Evolutionary conservation across 2,329 filamentous ascomycete species (phyloP).

Genomic region (Helotiales sp.): DNA sequence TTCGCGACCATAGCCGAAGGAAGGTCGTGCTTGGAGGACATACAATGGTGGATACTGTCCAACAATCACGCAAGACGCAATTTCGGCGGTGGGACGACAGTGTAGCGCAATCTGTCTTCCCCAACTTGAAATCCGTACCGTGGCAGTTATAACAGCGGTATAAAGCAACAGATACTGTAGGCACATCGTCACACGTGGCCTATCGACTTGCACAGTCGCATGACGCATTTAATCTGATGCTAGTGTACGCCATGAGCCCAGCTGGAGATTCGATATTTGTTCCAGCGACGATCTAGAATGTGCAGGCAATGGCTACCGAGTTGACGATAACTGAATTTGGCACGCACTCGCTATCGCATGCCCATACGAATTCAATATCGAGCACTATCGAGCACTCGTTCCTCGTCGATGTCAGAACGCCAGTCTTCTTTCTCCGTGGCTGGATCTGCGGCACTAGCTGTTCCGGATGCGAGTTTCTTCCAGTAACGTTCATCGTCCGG

Average conservation of each 20-base stretch:
- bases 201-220: conserved; percentile 33
- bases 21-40: conserved; percentile 26
- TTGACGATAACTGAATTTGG: conserved; percentile 17
- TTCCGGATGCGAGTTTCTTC: not conserved
- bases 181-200: conserved; percentile 15
- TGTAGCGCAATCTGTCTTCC: not conserved
- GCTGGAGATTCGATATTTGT: conserved; percentile 28
- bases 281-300: conserved; percentile 29
- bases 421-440: not conserved
- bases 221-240: conserved; percentile 32
- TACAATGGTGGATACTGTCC: conserved; percentile 18
- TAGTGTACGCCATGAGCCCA: conserved; percentile 30
- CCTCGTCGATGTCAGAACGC: conserved; percentile 12
- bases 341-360: not conserved
- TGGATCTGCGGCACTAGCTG: not conserved
- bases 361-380: conserved; percentile 16
- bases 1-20: conserved; percentile 24
- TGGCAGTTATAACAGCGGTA: conserved; percentile 24
- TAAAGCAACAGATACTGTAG: conserved; percentile 8
- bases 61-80: not conserved
- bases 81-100: conserved; percentile 6
- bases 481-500: conserved; percentile 16
- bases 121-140: conserved; percentile 9
- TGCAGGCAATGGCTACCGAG: conserved; percentile 28
- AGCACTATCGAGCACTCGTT: conserved; percentile 13